Percentiles rank a stretch among this genome's conserved stretches.
Evolutionary conservation across 2,329 filamentous ascomycete species (phyloP).

Genomic region (Pyrenochaeta sp.): DNA sequence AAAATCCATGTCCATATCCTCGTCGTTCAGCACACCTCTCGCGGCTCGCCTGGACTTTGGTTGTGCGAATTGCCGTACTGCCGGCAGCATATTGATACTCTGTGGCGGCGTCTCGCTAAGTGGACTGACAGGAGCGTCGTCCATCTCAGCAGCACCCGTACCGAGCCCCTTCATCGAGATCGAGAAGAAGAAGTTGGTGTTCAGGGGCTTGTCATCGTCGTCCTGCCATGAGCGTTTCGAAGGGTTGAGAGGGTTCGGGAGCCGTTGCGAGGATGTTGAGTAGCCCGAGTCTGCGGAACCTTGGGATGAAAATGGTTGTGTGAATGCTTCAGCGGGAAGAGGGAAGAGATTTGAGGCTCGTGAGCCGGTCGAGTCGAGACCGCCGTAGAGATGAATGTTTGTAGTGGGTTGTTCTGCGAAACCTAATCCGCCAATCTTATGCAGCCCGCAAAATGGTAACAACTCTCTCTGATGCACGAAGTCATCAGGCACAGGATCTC

Average conservation of each 20-base stretch:
- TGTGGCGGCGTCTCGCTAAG: constrained; percentile 37
- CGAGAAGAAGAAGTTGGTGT: constrained; percentile 39
- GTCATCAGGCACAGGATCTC: constrained; percentile 29
- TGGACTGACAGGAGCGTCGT: constrained; percentile 48
- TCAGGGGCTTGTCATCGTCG: constrained; percentile 38
- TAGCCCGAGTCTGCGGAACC: constrained; percentile 38
- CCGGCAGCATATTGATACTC: constrained; percentile 26
- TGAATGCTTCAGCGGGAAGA: constrained; percentile 44
- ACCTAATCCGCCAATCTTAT: constrained; percentile 77
- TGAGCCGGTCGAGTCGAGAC: constrained; percentile 48
- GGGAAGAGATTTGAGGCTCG: constrained; percentile 38
- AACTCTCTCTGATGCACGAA: constrained; percentile 65
- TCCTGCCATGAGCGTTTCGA: constrained; percentile 56
- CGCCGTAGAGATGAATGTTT: constrained; percentile 43
- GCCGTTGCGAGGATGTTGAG: constrained; percentile 32
- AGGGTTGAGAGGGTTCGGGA: constrained; percentile 36
- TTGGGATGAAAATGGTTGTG: constrained; percentile 45
- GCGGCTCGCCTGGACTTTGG: constrained; percentile 33
- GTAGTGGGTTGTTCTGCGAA: constrained; percentile 66
- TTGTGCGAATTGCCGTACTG: constrained; percentile 39
- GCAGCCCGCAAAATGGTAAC: constrained; percentile 80
- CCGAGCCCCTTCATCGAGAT: constrained; percentile 21
- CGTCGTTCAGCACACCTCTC: constrained; percentile 23
- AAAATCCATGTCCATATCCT: constrained; percentile 43
- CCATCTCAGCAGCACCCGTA: constrained; percentile 27